Evolutionary conservation across 805 yeast species (phyloP), one percentile per base, ranked within the genome.

Genomic region (Kuraishia piskuri): DNA sequence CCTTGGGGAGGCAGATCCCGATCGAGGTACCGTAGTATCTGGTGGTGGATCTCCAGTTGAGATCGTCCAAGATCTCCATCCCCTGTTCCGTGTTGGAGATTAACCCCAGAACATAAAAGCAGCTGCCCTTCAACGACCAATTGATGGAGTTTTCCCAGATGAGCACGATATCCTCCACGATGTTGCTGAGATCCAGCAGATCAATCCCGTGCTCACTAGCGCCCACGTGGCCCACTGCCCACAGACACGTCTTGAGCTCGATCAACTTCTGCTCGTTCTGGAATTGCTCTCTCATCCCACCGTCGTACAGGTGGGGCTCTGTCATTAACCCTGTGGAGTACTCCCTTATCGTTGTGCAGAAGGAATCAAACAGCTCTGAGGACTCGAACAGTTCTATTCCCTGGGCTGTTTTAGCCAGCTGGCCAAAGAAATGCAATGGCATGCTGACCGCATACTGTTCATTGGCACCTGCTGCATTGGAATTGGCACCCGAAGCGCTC

Each of bases 161-260:
- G 9, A 66, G 68, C 2, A 83, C 71, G 12, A 92, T 73, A 49
- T 80, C 78, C 56, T 75, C 74, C 44, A 81, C 73, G 53, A 81
- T 68, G 1, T 78, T 78, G 21, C 64, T 49, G 24, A 56, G 49
- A 56, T 83, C 88, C 40, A 83, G 60, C 47, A 84, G 68, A 19
- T 76, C 71, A 19, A 86, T 82, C 0, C 97, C 97, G 51, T 76
- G 69, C 9, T 78, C 77, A 1, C 90, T 79, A 0, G 90, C 79
- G 1, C 91, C 91, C 26, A 91, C 82, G 60, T 84, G 83, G 0
- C 97, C 97, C 36, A 89, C 74, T 1, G 95, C 84, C 97, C 97
- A 92, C 37, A 92, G 61, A 36, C 86, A 80, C 10, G 91, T 88
- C 62, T 88, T 89, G 23, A 92, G 66, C 56, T 75, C 76, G 8